Evolutionary conservation across 192 early-diverging fungal species (phyloP).

Genomic region (Diversispora eburnea): DNA sequence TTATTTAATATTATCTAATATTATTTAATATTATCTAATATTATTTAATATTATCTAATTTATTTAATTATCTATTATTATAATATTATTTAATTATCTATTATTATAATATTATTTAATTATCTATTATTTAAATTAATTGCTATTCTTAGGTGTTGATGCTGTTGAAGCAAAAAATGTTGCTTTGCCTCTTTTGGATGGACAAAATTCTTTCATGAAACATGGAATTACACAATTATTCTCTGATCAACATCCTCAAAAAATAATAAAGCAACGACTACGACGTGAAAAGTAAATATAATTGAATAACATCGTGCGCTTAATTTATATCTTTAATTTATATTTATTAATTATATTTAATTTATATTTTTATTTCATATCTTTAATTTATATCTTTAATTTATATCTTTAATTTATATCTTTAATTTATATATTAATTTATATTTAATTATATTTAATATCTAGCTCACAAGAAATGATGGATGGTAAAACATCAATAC

Average conservation of each 20-base stretch:
- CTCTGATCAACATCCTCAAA: constrained; percentile 74
- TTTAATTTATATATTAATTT: too few relatives aligned
- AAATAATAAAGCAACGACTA: neutral
- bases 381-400: too few relatives aligned
- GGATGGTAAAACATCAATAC: neutral
- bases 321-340: too few relatives aligned
- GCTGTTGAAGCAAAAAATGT: constrained; percentile 81
- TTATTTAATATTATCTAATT: too few relatives aligned
- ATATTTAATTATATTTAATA: neutral
- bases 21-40: neutral
- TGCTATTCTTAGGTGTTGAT: constrained; percentile 49
- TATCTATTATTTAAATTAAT: neutral
- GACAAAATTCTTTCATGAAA: constrained; percentile 81
- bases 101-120: too few relatives aligned
- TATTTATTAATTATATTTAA: too few relatives aligned
- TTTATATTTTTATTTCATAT: too few relatives aligned
- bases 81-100: too few relatives aligned
- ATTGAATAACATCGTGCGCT: too few relatives aligned
- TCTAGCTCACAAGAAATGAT: neutral
- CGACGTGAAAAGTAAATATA: neutral
- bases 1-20: neutral
- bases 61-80: too few relatives aligned
- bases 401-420: too few relatives aligned
- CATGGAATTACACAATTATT: constrained; percentile 80
- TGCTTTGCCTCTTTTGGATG: constrained; percentile 57